phyloP scores from a whole-genome alignment of 257 asterid species.

The Lantana camara region DNA sequence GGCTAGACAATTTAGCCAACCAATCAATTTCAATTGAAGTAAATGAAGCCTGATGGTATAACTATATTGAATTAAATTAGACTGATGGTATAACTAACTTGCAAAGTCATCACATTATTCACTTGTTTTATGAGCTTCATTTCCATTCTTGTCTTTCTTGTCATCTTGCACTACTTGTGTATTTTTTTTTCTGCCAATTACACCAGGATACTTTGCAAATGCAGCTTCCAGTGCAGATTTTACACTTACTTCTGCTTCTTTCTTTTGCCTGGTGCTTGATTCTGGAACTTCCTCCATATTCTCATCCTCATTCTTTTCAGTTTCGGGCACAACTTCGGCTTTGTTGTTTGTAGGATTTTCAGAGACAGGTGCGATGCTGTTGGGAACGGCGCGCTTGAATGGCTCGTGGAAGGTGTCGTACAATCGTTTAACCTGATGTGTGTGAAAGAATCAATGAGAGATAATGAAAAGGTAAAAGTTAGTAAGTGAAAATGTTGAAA shows the following conservation, averaged over 20 bases:
- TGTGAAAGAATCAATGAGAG: conserved; percentile 8
- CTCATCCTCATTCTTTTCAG: conserved; percentile 43
- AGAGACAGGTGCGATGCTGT: conserved; percentile 32
- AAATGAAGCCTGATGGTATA: too few relatives aligned
- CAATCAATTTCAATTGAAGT: too few relatives aligned
- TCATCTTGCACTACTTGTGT: conserved; percentile 35
- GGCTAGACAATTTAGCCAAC: too few relatives aligned
- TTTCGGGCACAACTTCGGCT: conserved; percentile 40
- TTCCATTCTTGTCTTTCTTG: conserved; percentile 31
- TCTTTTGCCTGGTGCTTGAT: conserved; percentile 54
- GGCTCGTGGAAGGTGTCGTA: conserved; percentile 92
- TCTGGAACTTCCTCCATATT: conserved; percentile 38
- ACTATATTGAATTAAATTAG: too few relatives aligned
- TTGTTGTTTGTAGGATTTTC: conserved; percentile 39
- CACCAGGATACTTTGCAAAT: conserved; percentile 64
- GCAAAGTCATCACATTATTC: conserved; percentile 25
- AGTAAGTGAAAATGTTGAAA: background rate
- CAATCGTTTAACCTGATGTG: conserved; percentile 76
- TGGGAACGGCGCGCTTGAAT: conserved; percentile 75
- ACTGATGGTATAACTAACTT: conserved; percentile 11
- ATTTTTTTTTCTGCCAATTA: conserved; percentile 46
- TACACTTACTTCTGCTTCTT: conserved; percentile 58
- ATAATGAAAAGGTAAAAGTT: background rate
- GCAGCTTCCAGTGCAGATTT: conserved; percentile 82
- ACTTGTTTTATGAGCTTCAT: conserved; percentile 14